A percentile compares a stretch with the other conserved stretches of the same genome.
These are phyloP conservation scores for Biscogniauxia marginata DNA, from an alignment of 2,329 filamentous ascomycete species.

Conservation along the genomic window DNA sequence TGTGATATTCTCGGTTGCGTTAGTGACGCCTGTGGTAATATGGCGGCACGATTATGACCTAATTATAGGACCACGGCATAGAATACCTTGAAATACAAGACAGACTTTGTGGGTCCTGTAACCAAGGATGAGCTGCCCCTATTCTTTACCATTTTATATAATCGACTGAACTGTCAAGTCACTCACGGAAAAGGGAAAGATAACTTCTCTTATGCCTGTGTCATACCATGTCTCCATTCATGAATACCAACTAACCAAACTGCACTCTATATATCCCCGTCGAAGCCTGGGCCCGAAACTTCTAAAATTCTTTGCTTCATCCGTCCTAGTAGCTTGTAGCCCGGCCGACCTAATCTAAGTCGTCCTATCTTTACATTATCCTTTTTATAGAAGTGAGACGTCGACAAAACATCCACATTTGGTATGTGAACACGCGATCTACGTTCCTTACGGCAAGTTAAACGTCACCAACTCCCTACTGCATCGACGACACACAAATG, in stretches of 20 bases:
- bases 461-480: not conserved
- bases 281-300: not conserved
- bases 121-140: not conserved
- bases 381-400: not conserved
- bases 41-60: not conserved
- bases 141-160: not conserved
- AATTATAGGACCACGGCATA: not conserved
- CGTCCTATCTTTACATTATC: not conserved
- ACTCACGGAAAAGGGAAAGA: not conserved
- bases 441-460: not conserved
- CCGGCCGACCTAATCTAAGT: not conserved
- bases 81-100: not conserved
- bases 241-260: too few species aligned
- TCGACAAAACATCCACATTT: not conserved
- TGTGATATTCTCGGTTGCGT: not conserved
- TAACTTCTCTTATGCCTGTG: not conserved
- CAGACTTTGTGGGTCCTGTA: not conserved
- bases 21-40: not conserved
- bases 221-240: not conserved
- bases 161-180: not conserved
- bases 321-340: not conserved
- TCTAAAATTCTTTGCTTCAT: not conserved
- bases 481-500: not conserved
- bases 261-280: not conserved
- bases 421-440: not conserved